Evolutionary conservation across 179 eudicot species (phyloP).

Genomic region (Spergularia azorica): DNA sequence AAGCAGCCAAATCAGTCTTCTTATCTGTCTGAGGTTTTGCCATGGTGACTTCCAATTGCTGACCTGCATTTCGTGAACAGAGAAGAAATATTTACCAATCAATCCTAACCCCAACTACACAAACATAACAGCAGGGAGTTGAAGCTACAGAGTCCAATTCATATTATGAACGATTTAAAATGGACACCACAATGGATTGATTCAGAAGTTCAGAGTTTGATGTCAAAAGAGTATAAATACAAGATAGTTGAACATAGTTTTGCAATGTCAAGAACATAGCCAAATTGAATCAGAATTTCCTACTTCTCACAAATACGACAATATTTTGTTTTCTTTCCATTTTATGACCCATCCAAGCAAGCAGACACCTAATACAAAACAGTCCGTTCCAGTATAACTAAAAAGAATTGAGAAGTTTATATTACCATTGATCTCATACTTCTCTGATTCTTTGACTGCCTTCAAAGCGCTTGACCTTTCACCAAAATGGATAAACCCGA

Average conservation of each 20-base stretch:
- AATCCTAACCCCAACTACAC: background rate
- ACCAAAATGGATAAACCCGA: conserved; percentile 87
- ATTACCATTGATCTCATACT: conserved; percentile 87
- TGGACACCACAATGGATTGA: too few species aligned
- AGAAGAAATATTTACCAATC: background rate
- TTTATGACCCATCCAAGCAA: background rate
- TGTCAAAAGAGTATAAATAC: background rate
- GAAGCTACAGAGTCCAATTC: background rate
- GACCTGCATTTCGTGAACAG: conserved; percentile 53
- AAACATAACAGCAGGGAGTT: background rate
- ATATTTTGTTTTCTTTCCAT: background rate
- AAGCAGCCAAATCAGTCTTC: conserved; percentile 62
- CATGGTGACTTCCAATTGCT: conserved; percentile 77
- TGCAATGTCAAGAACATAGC: background rate
- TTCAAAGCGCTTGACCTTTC: conserved; percentile 97
- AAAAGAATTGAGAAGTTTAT: conserved; percentile 8
- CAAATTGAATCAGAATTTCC: background rate
- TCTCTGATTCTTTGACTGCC: conserved; percentile 87
- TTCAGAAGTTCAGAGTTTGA: background rate
- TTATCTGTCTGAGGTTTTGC: conserved; percentile 96
- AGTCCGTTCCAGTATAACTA: background rate
- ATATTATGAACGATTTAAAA: background rate
- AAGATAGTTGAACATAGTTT: background rate
- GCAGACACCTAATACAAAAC: background rate
- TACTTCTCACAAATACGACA: background rate